phyloP scores from a whole-genome alignment of 1,284 basidiomycete species.

The Cryptococcus floricola region DNA sequence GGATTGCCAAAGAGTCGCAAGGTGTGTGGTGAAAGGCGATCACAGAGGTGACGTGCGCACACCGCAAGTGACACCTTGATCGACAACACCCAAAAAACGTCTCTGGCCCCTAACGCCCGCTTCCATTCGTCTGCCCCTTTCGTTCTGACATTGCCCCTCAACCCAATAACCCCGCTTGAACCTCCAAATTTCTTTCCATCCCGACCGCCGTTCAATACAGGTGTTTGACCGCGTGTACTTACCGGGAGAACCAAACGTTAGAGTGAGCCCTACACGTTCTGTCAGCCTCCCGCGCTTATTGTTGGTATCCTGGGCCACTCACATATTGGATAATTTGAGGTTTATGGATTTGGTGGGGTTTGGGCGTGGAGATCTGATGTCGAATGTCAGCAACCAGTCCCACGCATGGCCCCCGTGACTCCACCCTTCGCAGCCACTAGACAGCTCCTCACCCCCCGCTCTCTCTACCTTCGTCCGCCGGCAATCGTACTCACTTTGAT shows the following conservation, averaged over 20 bases:
- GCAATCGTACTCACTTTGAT: neutral
- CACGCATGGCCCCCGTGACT: neutral
- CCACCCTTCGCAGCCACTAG: neutral
- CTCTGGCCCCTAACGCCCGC: neutral
- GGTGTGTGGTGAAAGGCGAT: too few relatives aligned
- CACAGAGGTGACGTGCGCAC: neutral
- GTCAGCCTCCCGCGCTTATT: conserved; percentile 1
- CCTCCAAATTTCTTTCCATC: neutral
- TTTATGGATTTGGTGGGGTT: neutral
- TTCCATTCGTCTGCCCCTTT: neutral
- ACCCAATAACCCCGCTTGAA: neutral
- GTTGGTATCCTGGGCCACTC: neutral
- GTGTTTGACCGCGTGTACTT: conserved; percentile 13
- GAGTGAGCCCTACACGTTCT: conserved; percentile 46
- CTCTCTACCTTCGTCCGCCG: neutral
- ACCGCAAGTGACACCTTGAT: neutral
- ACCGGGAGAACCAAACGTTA: conserved; percentile 52
- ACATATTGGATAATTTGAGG: conserved; percentile 13
- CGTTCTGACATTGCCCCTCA: neutral
- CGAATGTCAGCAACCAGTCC: neutral
- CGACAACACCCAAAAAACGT: neutral
- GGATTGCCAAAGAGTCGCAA: too few relatives aligned
- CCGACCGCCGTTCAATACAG: neutral
- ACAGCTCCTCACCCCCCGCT: neutral
- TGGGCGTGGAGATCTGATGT: neutral